phyloP scores from a whole-genome alignment of 2,329 filamentous ascomycete species.

The Diaporthe ilicicola region DNA sequence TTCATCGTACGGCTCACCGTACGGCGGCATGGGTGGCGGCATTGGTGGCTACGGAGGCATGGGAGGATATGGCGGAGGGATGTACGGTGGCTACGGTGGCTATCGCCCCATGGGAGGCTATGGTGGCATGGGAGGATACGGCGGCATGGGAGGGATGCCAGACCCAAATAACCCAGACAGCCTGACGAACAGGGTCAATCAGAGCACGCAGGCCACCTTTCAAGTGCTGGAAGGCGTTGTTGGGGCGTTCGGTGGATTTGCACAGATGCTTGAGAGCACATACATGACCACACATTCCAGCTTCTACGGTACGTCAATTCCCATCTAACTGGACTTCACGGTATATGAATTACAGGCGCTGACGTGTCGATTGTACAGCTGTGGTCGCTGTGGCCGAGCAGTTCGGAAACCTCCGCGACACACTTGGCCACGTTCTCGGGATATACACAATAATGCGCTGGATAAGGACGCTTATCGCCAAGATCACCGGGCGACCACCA shows the following conservation, averaged over 20 bases:
- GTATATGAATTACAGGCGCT: background rate
- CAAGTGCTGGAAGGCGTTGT: constrained; percentile 98
- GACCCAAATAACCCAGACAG: constrained; percentile 91
- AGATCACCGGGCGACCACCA: constrained; percentile 88
- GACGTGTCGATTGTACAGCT: constrained; percentile 59
- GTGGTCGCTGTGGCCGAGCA: constrained; percentile 99
- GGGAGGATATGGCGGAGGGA: constrained; percentile 51
- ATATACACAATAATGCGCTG: constrained; percentile 97
- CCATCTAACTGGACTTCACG: constrained; percentile 1
- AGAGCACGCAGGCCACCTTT: constrained; percentile 95
- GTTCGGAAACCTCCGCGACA: constrained; percentile 91
- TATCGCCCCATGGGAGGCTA: constrained; percentile 44
- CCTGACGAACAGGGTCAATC: constrained; percentile 92
- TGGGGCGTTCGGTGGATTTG: constrained; percentile 94
- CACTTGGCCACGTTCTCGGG: constrained; percentile 89
- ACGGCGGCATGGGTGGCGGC: constrained; percentile 50
- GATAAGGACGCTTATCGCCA: constrained; percentile 90
- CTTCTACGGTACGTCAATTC: constrained; percentile 83
- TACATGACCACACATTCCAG: constrained; percentile 99
- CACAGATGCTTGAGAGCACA: constrained; percentile 99
- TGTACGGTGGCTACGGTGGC: constrained; percentile 55
- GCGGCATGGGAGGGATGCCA: constrained; percentile 51
- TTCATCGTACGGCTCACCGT: constrained; percentile 52
- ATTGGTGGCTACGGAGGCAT: constrained; percentile 50
- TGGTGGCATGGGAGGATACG: constrained; percentile 54